A percentile compares a stretch with the other conserved stretches of the same genome.
Evolutionary conservation across 1,284 basidiomycete species (phyloP).

Genomic region (Exobasidium cylindrosporum): DNA sequence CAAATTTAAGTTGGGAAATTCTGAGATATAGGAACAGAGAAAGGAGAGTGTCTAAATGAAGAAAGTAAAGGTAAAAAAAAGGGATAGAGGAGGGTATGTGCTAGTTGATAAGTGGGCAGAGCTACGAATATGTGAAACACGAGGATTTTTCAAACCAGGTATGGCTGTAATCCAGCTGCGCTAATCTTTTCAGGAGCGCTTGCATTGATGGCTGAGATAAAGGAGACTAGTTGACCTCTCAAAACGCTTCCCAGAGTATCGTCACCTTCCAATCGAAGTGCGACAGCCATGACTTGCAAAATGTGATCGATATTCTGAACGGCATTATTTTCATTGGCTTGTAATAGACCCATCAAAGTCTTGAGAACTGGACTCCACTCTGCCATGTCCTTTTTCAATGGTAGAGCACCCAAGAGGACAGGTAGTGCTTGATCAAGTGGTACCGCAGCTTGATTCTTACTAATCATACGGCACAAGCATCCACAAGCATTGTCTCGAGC

Average conservation of each 20-base stretch:
- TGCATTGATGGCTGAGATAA: conserved; percentile 72
- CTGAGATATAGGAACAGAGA: no score
- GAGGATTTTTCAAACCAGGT: conserved; percentile 52
- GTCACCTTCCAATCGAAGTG: conserved; percentile 62
- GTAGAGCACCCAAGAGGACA: conserved; percentile 75
- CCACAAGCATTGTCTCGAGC: conserved; percentile 95
- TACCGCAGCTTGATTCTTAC: conserved; percentile 74
- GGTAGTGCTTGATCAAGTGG: conserved; percentile 85
- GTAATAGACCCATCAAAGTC: conserved; percentile 83
- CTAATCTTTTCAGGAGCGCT: conserved; percentile 73
- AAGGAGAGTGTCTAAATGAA: no score
- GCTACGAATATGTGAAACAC: no score
- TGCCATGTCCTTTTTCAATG: conserved; percentile 80
- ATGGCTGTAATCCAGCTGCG: conserved; percentile 65
- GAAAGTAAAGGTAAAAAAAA: no score
- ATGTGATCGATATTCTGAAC: conserved; percentile 77
- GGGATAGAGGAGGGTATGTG: no score
- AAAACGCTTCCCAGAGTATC: conserved; percentile 55
- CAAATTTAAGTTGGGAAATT: no score
- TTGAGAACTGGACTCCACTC: conserved; percentile 71
- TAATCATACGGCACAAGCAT: conserved; percentile 82
- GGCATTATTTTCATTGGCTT: conserved; percentile 66
- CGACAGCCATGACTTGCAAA: conserved; percentile 76
- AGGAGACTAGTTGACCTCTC: conserved; percentile 58
- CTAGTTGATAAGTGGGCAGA: no score